A percentile compares a stretch with the other conserved stretches of the same genome.
phyloP scores from a whole-genome alignment of 768 basidiomycete genomes.

The Pleurotus djamor region DNA sequence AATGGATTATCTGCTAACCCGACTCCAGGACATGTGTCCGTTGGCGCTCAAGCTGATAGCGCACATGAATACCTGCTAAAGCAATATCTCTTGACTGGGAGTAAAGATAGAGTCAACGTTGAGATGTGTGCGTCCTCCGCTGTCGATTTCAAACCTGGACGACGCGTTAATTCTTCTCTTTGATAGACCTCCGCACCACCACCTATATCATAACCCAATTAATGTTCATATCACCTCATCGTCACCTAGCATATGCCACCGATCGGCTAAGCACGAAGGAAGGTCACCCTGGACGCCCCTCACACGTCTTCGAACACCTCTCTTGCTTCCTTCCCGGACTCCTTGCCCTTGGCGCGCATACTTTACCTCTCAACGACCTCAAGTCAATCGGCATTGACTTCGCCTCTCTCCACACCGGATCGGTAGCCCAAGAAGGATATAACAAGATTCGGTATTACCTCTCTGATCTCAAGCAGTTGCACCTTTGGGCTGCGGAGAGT shows the following conservation, averaged over 20 bases:
- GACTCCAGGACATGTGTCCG: slow-evolving; percentile 42
- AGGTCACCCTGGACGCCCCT: slow-evolving; percentile 26
- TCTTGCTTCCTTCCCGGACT: slow-evolving; percentile 79
- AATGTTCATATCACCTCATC: slow-evolving; percentile 63
- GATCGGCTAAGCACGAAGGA: slow-evolving; percentile 33
- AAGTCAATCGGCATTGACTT: slow-evolving; percentile 44
- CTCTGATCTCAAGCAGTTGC: slow-evolving; percentile 32
- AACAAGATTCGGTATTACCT: neutral
- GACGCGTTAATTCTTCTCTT: neutral
- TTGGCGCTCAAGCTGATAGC: slow-evolving; percentile 71
- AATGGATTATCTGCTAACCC: neutral
- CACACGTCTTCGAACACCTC: slow-evolving; percentile 66
- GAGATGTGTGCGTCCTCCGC: slow-evolving; percentile 55
- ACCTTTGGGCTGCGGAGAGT: slow-evolving; percentile 76
- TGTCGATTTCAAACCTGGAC: neutral
- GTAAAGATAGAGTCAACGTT: slow-evolving; percentile 55
- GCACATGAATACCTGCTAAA: slow-evolving; percentile 79
- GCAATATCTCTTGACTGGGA: slow-evolving; percentile 64
- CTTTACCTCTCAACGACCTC: slow-evolving; percentile 55
- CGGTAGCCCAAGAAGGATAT: neutral
- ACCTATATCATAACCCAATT: slow-evolving; percentile 62
- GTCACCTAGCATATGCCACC: slow-evolving; percentile 68
- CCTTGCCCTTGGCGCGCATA: slow-evolving; percentile 67
- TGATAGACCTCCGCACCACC: slow-evolving; percentile 56
- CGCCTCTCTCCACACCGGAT: neutral